A percentile compares a stretch with the other conserved stretches of the same genome.
phyloP scores from a whole-genome alignment of 768 basidiomycete genomes.

The Pholiota microspora region DNA sequence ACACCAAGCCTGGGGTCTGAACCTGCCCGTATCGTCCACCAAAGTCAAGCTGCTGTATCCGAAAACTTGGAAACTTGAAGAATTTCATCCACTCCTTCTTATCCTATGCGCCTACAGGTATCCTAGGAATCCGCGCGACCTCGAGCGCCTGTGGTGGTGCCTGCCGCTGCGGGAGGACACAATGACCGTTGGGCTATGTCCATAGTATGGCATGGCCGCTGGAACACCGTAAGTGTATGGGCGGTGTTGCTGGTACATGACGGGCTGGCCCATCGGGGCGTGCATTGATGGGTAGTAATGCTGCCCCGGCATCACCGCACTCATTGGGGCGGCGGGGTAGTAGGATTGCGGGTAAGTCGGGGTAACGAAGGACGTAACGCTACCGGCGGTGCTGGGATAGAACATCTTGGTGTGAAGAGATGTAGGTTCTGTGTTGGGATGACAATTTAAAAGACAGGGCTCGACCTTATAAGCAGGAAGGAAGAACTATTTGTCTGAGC shows the following conservation, averaged over 20 bases:
- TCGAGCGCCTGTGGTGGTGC: slow-evolving; percentile 16
- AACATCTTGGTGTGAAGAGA: slow-evolving; percentile 21
- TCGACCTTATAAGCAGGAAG: slow-evolving; percentile 6
- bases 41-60: not conserved
- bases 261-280: slow-evolving; percentile 19
- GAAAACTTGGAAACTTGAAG: not conserved
- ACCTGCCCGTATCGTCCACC: not conserved
- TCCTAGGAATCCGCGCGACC: slow-evolving; percentile 22
- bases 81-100: not conserved
- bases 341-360: slow-evolving; percentile 19
- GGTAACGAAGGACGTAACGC: slow-evolving; percentile 20
- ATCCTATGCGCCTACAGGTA: slow-evolving; percentile 20
- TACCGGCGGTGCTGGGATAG: slow-evolving; percentile 25
- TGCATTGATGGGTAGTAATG: slow-evolving; percentile 27
- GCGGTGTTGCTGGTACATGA: slow-evolving; percentile 12
- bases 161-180: slow-evolving; percentile 16
- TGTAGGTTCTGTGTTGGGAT: not conserved
- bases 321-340: slow-evolving; percentile 24
- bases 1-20: not conserved
- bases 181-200: slow-evolving; percentile 20
- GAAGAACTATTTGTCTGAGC: slow-evolving; percentile 8
- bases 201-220: slow-evolving; percentile 16
- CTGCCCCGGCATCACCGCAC: slow-evolving; percentile 24
- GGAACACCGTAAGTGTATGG: slow-evolving; percentile 9
- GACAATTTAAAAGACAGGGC: not conserved